Percentiles rank a stretch among this genome's conserved stretches.
phyloP scores from a whole-genome alignment of 352 stramenopile species.

The Phytophthora boehmeriae region DNA sequence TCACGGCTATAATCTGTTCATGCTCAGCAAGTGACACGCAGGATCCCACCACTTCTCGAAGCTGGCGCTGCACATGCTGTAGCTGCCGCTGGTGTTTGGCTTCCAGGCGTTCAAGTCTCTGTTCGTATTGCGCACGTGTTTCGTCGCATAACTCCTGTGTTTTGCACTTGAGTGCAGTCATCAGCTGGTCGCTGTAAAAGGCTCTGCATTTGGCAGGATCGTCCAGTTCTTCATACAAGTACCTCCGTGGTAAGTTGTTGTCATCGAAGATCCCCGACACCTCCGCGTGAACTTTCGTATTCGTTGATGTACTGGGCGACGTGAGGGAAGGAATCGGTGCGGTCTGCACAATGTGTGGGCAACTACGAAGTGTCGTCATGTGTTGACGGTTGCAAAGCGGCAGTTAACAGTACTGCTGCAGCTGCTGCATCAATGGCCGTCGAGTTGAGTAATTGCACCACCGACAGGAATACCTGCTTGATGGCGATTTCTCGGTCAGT shows the following conservation, averaged over 20 bases:
- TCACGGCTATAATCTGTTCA: conserved; percentile 41
- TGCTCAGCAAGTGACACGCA: conserved; percentile 63
- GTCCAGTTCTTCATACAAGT: not conserved
- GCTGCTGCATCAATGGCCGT: no score
- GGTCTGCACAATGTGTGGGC: not conserved
- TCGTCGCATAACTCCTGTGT: conserved; percentile 57
- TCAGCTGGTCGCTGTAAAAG: conserved; percentile 20
- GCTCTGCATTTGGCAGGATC: conserved; percentile 1
- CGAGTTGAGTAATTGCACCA: no score
- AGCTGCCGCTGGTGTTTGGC: conserved; percentile 49
- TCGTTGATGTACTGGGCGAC: not conserved
- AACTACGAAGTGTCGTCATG: not conserved
- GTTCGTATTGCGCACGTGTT: conserved; percentile 59
- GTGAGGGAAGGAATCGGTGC: not conserved
- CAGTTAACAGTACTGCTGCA: no score
- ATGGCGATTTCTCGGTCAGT: no score
- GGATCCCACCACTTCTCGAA: conserved; percentile 51
- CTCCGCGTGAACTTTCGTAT: conserved; percentile 6
- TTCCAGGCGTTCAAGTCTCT: conserved; percentile 50
- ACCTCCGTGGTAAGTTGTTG: not conserved
- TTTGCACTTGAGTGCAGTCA: conserved; percentile 45
- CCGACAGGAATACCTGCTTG: no score
- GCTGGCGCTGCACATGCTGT: conserved; percentile 39
- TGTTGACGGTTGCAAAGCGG: conserved; percentile 20
- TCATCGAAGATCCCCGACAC: conserved; percentile 2